Percentiles rank a stretch among this genome's conserved stretches.
phyloP scores from a whole-genome alignment of 805 yeast species.

The Hanseniaspora lindneri region DNA sequence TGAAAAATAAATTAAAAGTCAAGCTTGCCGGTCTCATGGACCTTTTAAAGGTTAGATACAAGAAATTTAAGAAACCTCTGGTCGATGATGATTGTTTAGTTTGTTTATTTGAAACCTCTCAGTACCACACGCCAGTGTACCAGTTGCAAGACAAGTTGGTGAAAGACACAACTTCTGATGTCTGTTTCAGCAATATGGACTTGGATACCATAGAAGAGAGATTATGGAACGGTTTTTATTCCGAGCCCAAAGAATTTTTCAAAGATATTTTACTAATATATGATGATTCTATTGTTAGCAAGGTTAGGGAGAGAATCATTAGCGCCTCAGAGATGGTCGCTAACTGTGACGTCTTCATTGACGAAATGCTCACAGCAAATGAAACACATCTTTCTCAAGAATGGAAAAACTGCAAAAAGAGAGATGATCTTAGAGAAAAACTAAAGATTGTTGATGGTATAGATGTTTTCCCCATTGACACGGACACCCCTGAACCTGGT shows the following conservation, averaged over 20 bases:
- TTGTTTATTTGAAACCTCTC: constrained; percentile 62
- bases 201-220: constrained; percentile 88
- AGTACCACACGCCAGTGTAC: constrained; percentile 32
- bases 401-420: constrained; percentile 57
- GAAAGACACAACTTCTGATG: constrained; percentile 64
- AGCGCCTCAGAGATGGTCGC: constrained; percentile 91
- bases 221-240: constrained; percentile 90
- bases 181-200: constrained; percentile 73
- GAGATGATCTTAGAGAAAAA: constrained; percentile 49
- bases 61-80: constrained; percentile 79
- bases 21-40: constrained; percentile 84
- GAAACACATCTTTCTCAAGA: constrained; percentile 42
- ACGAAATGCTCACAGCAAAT: constrained; percentile 61
- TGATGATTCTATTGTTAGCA: constrained; percentile 56
- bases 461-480: constrained; percentile 15
- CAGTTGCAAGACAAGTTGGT: constrained; percentile 61
- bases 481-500: constrained; percentile 21
- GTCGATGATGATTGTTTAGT: constrained; percentile 64
- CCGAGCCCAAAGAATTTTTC: constrained; percentile 82
- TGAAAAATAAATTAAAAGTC: constrained; percentile 74
- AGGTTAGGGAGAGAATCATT: constrained; percentile 71
- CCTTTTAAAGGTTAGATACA: constrained; percentile 71
- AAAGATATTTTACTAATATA: constrained; percentile 77
- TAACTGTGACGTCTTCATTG: constrained; percentile 89
- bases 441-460: constrained; percentile 17